Percentiles rank a stretch among this genome's conserved stretches.
These are phyloP conservation scores for Climacium dendroides DNA, from an alignment of 225 moss, liverwort and hornwort genomes.

Conservation along the genomic window DNA sequence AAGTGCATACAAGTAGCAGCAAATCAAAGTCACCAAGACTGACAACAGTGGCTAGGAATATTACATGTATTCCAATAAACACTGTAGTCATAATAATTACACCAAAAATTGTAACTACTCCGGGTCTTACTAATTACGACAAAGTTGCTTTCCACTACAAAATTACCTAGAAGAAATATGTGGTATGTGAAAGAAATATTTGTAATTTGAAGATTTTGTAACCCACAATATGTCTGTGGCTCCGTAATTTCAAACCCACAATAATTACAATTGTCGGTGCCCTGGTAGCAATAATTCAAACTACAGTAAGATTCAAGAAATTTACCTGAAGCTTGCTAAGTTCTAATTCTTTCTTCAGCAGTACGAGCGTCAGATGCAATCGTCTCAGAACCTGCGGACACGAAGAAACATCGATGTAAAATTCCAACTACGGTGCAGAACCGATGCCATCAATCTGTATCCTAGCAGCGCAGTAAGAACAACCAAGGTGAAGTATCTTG, in stretches of 20 bases:
- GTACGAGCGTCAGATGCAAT: constrained; percentile 69
- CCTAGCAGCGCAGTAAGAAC: not conserved
- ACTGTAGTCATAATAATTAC: not conserved
- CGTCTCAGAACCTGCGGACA: constrained; percentile 59
- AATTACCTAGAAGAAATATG: not conserved
- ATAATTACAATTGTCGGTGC: not conserved
- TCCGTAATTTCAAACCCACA: not conserved
- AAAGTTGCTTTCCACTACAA: not conserved
- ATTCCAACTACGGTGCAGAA: not conserved
- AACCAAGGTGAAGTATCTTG: not conserved
- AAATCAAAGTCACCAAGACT: not conserved
- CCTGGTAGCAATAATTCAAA: not conserved
- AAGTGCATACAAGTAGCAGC: not conserved
- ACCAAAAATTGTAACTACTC: not conserved
- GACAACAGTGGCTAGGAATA: not conserved
- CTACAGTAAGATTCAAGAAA: not conserved
- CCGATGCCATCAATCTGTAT: not conserved
- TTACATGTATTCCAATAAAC: not conserved
- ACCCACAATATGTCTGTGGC: not conserved
- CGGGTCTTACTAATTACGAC: not conserved
- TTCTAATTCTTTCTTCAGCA: constrained; percentile 93
- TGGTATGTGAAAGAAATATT: not conserved
- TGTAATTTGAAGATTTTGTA: no score
- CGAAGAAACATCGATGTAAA: not conserved
- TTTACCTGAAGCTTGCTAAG: constrained; percentile 93